phyloP scores from a whole-genome alignment of 139 green algal species.

The Micractinium conductrix region DNA sequence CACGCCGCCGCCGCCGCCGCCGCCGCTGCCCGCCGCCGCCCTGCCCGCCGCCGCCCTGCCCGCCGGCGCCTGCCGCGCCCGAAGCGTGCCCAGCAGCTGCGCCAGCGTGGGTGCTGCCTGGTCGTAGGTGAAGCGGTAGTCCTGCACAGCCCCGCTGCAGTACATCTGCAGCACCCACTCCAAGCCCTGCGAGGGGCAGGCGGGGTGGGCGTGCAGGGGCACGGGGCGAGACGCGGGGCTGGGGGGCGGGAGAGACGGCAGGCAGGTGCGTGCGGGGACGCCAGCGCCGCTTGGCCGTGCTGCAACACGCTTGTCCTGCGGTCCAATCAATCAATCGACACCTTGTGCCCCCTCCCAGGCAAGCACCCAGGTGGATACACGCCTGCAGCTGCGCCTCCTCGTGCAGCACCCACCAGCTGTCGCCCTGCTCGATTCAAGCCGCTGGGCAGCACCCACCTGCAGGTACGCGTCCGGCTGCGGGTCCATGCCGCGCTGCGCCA shows the following conservation, averaged over 20 bases:
- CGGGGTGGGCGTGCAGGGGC: background rate
- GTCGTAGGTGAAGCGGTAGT: slow-evolving; percentile 75
- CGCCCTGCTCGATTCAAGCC: too few species aligned
- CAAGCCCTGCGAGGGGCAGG: slow-evolving; percentile 54
- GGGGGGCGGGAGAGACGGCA: background rate
- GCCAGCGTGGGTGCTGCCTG: slow-evolving; percentile 14
- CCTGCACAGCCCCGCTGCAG: slow-evolving; percentile 51
- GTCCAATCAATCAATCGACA: too few species aligned
- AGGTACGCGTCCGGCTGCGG: slow-evolving; percentile 13
- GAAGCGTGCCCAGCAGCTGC: slow-evolving; percentile 33
- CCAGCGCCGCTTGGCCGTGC: too few species aligned
- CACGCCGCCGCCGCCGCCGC: background rate
- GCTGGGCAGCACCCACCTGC: background rate
- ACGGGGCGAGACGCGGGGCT: background rate
- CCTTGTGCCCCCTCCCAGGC: too few species aligned
- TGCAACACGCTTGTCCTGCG: too few species aligned
- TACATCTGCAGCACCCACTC: slow-evolving; percentile 88
- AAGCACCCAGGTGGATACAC: too few species aligned
- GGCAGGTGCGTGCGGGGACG: too few species aligned
- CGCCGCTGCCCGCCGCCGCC: background rate
- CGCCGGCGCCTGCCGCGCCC: background rate
- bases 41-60: background rate
- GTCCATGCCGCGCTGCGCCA: background rate
- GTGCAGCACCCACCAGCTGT: too few species aligned
- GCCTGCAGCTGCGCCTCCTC: too few species aligned